Evolutionary conservation across 2,329 filamentous ascomycete species (phyloP), one percentile per base, ranked within the genome.

Genomic region (Exophiala alcalophila): DNA sequence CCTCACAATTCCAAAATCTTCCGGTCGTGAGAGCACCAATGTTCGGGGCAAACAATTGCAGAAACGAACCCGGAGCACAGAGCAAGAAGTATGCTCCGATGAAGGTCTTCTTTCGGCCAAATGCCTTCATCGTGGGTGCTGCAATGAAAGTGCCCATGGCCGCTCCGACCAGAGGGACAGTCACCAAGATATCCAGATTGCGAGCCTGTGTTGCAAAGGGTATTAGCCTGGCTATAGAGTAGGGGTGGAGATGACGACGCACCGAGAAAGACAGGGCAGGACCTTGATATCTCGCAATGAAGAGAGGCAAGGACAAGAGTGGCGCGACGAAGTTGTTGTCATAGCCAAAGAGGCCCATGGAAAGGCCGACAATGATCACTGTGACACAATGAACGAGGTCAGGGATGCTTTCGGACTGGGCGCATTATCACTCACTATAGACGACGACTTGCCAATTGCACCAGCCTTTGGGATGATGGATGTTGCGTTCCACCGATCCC

Each of bases 1-100:
- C 20, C 32, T 35, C 18, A 35, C 32, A 20, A 48, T 62, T 65
- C 39, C 61, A 52, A 14, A 58, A 60, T 8, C 63, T 57, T 4
- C 63, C 63, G 11, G 52, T 50, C 14, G 64, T 59, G 26, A 65
- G 61, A 2, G 59, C 57, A 5, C 53, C 61, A 12, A 65, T 28
- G 25, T 59, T 63, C 2, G 59, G 62, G 0, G 62, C 58, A 44
- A 65, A 64, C n/a, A 65, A 55, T 40, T 65, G 63, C 3, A 65
- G 49, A 23, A 65, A 50, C 2, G 56, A 58, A 5, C 63, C 63
- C 4, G 59, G 59, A 12, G 20, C 24, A 14, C 16, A 35, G 5
- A 64, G 38, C 8, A 60, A 64, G 27, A 63, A 28, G 44, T 65
- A 65, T 20, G 62, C 58, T 3, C 47, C 40, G 9, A 65, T 31